These are phyloP conservation scores for Biscogniauxia mediterranea DNA, from an alignment of 2,329 filamentous ascomycete species.

Conservation along the genomic window DNA sequence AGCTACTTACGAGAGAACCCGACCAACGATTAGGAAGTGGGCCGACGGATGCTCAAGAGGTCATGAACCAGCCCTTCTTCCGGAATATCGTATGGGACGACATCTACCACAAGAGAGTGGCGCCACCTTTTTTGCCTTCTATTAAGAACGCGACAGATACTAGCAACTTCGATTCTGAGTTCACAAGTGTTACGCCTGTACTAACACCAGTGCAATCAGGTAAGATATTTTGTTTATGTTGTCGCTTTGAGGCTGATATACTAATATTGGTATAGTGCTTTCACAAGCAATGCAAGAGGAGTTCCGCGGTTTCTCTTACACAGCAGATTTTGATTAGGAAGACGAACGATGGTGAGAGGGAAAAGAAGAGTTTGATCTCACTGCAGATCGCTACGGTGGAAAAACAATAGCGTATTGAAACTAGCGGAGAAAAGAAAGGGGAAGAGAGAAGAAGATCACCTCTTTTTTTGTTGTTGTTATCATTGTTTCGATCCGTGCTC, in stretches of 20 bases:
- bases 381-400: not conserved
- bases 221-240: conserved; percentile 49
- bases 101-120: conserved; percentile 91
- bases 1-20: conserved; percentile 91
- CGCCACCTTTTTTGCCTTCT: conserved; percentile 82
- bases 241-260: conserved; percentile 1
- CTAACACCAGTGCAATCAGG: conserved; percentile 95
- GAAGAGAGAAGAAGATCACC: not conserved
- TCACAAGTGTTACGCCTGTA: conserved; percentile 96
- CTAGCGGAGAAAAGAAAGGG: not conserved
- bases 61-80: conserved; percentile 99
- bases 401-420: not conserved
- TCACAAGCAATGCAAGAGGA: conserved; percentile 99
- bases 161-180: conserved; percentile 99
- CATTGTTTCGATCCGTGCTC: not conserved
- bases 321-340: conserved; percentile 76
- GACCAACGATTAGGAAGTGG: conserved; percentile 90
- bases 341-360: not conserved
- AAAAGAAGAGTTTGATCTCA: not conserved
- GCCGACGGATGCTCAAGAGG: conserved; percentile 94
- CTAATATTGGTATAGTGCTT: conserved; percentile 62
- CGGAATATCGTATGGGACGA: conserved; percentile 98
- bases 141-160: conserved; percentile 95
- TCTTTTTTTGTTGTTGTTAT: not conserved
- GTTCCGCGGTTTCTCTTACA: conserved; percentile 98